These are phyloP conservation scores for Neurospora hispaniola DNA, from an alignment of 495 filamentous ascomycete genomes.

Conservation along the genomic window DNA sequence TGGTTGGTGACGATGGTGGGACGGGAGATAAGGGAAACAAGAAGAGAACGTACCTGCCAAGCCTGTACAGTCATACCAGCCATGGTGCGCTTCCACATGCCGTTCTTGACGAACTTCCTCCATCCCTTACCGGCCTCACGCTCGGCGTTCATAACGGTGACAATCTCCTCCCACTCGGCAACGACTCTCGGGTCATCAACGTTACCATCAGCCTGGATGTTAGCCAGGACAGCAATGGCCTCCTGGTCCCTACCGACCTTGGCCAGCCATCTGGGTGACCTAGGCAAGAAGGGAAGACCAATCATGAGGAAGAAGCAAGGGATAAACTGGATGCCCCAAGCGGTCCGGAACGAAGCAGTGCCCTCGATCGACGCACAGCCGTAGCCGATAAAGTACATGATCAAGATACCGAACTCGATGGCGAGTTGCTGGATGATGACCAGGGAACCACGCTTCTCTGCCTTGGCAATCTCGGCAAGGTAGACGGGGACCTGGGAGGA, in stretches of 20 bases:
- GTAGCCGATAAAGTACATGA: constrained; percentile 36
- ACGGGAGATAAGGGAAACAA: background rate
- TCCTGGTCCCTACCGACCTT: constrained; percentile 58
- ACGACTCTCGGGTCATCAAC: constrained; percentile 56
- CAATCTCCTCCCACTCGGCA: constrained; percentile 65
- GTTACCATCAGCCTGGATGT: constrained; percentile 58
- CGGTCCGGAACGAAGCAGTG: constrained; percentile 55
- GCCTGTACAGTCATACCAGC: constrained; percentile 57
- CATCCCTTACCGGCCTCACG: constrained; percentile 41
- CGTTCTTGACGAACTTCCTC: constrained; percentile 49
- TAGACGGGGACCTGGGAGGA: constrained; percentile 78
- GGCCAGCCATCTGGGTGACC: constrained; percentile 65
- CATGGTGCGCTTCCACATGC: constrained; percentile 63
- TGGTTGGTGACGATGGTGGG: constrained; percentile 4
- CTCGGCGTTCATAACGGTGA: constrained; percentile 46
- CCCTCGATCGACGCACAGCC: constrained; percentile 51
- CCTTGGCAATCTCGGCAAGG: constrained; percentile 60
- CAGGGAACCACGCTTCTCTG: constrained; percentile 55
- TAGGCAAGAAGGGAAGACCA: constrained; percentile 59
- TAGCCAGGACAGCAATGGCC: constrained; percentile 53
- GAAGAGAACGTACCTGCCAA: constrained; percentile 22
- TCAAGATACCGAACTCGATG: constrained; percentile 58
- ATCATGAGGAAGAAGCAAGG: constrained; percentile 53
- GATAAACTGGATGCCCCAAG: constrained; percentile 64
- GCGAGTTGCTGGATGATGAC: constrained; percentile 68